Evolutionary conservation across 1,139 yeast genomes (phyloP).

Genomic region (Geotrichum klebahnii): DNA sequence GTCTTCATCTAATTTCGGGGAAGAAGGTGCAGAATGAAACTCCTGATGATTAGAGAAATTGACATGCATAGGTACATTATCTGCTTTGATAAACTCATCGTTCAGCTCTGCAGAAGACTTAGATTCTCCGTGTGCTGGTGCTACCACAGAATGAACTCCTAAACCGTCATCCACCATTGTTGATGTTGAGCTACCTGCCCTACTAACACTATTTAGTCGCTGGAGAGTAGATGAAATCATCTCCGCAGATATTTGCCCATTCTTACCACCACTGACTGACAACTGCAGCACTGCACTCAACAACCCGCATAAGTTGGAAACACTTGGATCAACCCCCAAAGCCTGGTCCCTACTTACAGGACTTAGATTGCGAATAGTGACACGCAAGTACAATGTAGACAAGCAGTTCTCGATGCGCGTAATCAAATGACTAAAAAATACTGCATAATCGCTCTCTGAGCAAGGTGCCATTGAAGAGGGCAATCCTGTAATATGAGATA

Average conservation of each 20-base stretch:
- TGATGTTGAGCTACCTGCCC: neutral
- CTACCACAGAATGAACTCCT: neutral
- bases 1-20: neutral
- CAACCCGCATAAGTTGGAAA: neutral
- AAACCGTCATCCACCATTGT: neutral
- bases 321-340: neutral
- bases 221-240: neutral
- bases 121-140: neutral
- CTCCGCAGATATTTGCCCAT: neutral
- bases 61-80: neutral
- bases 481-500: conserved; percentile 7
- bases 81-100: neutral
- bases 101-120: neutral
- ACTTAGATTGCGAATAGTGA: conserved; percentile 10
- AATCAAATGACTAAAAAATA: conserved; percentile 58
- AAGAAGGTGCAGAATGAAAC: neutral
- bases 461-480: conserved; percentile 5
- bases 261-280: neutral
- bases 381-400: conserved; percentile 27
- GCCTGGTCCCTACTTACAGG: neutral
- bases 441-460: conserved; percentile 40
- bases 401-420: conserved; percentile 56
- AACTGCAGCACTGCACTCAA: neutral
- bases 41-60: neutral
- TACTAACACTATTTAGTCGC: neutral